Conservation (phyloP, 2,329 filamentous ascomycete genomes). For the Aspergillus awamori region DNA sequence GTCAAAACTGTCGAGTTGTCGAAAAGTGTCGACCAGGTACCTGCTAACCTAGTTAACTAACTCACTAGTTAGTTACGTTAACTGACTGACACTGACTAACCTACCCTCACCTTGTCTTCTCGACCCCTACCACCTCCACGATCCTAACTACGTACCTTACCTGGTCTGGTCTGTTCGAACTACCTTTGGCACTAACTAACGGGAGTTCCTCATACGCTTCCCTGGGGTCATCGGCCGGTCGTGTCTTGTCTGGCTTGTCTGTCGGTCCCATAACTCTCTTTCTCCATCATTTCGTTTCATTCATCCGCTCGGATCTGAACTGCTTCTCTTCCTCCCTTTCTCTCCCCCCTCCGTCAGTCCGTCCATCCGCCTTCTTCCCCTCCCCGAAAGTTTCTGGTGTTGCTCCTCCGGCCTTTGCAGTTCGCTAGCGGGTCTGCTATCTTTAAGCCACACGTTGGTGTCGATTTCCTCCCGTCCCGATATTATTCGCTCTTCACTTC, state of each 20-base stretch:
- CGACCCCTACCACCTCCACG: background rate
- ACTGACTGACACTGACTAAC: background rate
- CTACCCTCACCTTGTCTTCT: background rate
- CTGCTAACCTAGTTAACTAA: background rate
- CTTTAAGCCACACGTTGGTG: conserved; percentile 30
- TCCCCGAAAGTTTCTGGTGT: conserved; percentile 4
- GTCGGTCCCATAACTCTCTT: background rate
- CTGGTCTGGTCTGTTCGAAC: conserved; percentile 7
- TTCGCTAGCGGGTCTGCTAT: conserved; percentile 30
- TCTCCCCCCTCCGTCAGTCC: background rate
- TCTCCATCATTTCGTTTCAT: conserved; percentile 7
- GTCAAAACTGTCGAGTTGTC: background rate
- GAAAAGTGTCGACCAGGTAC: background rate
- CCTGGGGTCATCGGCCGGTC: background rate
- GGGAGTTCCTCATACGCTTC: conserved; percentile 7
- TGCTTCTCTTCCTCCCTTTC: background rate
- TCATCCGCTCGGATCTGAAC: conserved; percentile 9
- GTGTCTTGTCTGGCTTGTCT: background rate
- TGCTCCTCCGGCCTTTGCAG: conserved; percentile 18
- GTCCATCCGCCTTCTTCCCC: conserved; percentile 6
- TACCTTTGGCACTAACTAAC: conserved; percentile 1
- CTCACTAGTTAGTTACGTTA: background rate
- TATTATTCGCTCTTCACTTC: conserved; percentile 19
- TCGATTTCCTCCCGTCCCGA: conserved; percentile 26
- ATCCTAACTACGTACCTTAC: background rate